These are phyloP conservation scores for Aureobasidium lini DNA, from an alignment of 2,329 filamentous ascomycete species.

Conservation along the genomic window DNA sequence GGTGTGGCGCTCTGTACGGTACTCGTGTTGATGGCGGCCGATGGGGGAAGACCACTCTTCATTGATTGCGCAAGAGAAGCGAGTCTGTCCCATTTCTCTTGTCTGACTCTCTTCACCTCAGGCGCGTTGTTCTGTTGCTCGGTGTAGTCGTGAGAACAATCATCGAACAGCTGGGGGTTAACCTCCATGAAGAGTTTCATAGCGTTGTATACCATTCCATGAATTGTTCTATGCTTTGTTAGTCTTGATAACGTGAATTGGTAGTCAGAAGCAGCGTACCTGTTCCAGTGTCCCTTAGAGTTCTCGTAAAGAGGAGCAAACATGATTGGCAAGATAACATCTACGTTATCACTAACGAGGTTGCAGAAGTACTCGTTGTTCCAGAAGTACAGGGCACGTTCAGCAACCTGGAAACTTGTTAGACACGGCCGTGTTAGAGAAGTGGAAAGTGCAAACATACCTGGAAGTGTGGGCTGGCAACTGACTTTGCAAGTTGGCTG, in stretches of 20 bases:
- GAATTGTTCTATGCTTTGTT: conserved; percentile 66
- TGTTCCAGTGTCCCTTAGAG: conserved; percentile 98
- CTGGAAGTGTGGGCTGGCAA: conserved; percentile 97
- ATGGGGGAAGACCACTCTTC: conserved; percentile 39
- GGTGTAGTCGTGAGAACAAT: conserved; percentile 96
- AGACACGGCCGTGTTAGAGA: neutral
- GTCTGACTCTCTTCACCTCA: conserved; percentile 71
- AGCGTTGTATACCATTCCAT: conserved; percentile 99
- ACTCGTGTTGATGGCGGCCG: conserved; percentile 19
- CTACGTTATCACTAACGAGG: conserved; percentile 95
- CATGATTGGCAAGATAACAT: conserved; percentile 98
- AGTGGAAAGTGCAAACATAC: conserved; percentile 27
- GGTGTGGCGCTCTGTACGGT: conserved; percentile 32
- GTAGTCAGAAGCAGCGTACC: conserved; percentile 48
- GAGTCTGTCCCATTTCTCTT: conserved; percentile 84
- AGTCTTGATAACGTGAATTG: neutral
- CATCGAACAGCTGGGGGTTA: conserved; percentile 95
- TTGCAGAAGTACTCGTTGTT: conserved; percentile 99
- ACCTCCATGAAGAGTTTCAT: conserved; percentile 99
- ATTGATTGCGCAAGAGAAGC: conserved; percentile 69
- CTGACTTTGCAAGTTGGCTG: conserved; percentile 94
- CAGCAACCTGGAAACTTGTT: conserved; percentile 58
- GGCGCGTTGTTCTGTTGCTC: conserved; percentile 89
- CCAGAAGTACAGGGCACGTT: conserved; percentile 97
- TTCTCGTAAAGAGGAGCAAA: conserved; percentile 98